Evolutionary conservation across 345 rosid species (phyloP).

Genomic region (Toxicodendron radicans): DNA sequence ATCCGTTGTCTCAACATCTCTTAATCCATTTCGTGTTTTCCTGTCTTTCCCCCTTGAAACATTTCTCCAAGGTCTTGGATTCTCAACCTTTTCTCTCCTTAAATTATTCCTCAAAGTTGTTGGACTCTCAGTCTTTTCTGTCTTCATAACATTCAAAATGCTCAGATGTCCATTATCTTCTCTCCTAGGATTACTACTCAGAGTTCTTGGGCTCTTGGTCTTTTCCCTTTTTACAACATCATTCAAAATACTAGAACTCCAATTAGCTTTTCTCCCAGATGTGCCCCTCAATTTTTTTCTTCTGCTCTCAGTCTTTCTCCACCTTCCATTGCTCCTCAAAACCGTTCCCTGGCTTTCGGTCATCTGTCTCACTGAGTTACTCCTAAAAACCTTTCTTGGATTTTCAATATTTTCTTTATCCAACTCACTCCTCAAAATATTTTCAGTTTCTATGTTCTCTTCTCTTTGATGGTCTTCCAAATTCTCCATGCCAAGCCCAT

Average conservation of each 20-base stretch:
- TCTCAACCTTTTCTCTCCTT: constrained; percentile 17
- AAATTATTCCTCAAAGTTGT: constrained; percentile 14
- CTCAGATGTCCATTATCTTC: background rate
- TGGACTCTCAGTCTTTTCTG: background rate
- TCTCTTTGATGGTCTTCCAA: background rate
- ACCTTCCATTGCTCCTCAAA: constrained; percentile 22
- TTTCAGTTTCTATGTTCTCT: constrained; percentile 2
- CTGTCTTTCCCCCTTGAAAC: background rate
- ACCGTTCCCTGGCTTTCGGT: background rate
- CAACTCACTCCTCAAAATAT: constrained; percentile 15
- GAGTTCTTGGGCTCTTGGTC: background rate
- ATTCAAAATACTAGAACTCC: background rate
- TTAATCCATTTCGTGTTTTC: background rate
- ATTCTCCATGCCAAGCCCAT: background rate
- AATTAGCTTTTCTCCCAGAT: background rate
- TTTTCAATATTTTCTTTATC: constrained; percentile 18
- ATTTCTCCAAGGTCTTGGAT: background rate
- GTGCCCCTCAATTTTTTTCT: background rate
- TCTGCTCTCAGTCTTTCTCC: constrained; percentile 17
- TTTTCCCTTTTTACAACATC: constrained; percentile 1
- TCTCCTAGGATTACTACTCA: background rate
- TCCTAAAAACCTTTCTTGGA: background rate
- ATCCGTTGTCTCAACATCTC: background rate
- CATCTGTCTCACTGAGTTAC: background rate
- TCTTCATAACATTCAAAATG: background rate